phyloP scores from a whole-genome alignment of 306 rosid genomes.

The Sindora glabra region DNA sequence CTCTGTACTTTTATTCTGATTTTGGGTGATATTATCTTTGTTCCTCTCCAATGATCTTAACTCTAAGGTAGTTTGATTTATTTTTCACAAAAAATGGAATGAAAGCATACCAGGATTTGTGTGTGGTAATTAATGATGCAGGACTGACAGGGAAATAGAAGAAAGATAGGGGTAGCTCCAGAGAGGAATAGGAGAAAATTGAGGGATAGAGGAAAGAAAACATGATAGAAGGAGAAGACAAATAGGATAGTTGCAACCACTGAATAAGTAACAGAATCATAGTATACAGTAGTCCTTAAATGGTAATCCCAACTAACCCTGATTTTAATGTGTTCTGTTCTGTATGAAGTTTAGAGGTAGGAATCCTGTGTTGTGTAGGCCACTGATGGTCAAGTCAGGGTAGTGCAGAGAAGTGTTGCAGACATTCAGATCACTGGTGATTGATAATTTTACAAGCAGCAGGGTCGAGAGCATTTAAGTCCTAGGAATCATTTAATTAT shows the following conservation, averaged over 20 bases:
- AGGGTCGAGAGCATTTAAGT: no score
- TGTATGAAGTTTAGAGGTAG: background rate
- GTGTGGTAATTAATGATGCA: no score
- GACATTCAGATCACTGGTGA: no score
- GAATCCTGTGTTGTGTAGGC: no score
- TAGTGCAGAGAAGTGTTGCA: no score
- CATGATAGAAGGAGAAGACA: background rate
- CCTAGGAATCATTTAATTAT: no score
- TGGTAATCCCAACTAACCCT: background rate
- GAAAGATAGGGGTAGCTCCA: no score
- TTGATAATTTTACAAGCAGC: no score
- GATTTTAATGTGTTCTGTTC: background rate
- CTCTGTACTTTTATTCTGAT: background rate
- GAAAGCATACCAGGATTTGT: no score
- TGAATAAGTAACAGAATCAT: background rate
- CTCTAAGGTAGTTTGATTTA: background rate
- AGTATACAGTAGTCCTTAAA: background rate
- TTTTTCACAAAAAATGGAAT: no score
- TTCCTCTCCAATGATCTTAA: background rate
- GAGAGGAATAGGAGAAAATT: background rate
- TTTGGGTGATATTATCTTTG: background rate
- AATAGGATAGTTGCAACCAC: background rate
- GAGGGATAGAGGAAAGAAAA: background rate
- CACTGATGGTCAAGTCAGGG: no score
- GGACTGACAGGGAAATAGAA: no score